Evolutionary conservation across 331 rosid species (phyloP).

Genomic region (Arachis monticola): DNA sequence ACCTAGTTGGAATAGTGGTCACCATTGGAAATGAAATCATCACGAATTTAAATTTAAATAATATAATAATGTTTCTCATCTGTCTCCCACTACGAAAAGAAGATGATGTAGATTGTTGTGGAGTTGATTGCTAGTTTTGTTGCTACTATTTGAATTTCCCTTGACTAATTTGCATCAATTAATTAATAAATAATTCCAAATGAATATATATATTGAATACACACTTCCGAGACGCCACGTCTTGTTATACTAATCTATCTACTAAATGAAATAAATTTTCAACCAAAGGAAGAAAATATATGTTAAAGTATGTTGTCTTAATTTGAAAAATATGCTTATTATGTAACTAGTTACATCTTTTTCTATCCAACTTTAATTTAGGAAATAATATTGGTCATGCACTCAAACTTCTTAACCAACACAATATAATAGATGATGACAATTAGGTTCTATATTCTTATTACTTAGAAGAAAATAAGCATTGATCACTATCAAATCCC

Average conservation of each 20-base stretch:
- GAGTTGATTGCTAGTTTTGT: neutral
- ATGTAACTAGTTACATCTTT: neutral
- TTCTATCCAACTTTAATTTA: neutral
- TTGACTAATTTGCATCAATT: slow-evolving; percentile 10
- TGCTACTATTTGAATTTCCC: neutral
- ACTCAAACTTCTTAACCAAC: neutral
- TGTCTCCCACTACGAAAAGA: slow-evolving; percentile 47
- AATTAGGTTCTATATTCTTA: neutral
- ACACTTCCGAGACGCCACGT: slow-evolving; percentile 22
- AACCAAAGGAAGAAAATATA: neutral
- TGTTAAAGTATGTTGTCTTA: neutral
- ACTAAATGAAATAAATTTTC: neutral
- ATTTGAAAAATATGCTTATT: neutral
- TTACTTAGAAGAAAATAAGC: neutral
- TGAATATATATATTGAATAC: too few species aligned
- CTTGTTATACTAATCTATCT: slow-evolving; percentile 9
- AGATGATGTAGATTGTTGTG: slow-evolving; percentile 32
- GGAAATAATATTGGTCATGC: neutral
- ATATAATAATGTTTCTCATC: neutral
- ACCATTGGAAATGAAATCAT: neutral
- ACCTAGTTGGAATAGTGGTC: neutral
- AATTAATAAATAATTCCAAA: too few species aligned
- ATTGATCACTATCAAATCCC: neutral
- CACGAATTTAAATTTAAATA: too few species aligned
- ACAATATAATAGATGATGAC: neutral